phyloP scores from a whole-genome alignment of 176 grass and related monocot genomes.

The Carex pumila region DNA sequence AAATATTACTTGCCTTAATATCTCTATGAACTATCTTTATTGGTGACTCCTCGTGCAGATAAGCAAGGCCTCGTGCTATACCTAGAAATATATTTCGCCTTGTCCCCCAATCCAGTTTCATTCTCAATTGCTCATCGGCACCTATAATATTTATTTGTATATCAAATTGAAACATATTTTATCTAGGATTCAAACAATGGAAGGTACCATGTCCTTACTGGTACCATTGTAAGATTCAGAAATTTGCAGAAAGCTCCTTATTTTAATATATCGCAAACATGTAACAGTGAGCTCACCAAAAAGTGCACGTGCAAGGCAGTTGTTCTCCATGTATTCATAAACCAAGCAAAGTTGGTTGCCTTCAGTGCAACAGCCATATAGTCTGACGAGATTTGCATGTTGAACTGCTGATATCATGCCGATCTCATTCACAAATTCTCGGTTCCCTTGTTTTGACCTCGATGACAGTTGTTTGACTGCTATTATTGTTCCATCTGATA shows the following conservation, averaged over 20 bases:
- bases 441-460: slow-evolving; percentile 75
- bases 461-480: slow-evolving; percentile 81
- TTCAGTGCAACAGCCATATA: slow-evolving; percentile 74
- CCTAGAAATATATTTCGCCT: slow-evolving; percentile 79
- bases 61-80: slow-evolving; percentile 77
- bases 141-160: background rate
- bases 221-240: background rate
- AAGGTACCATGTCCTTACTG: slow-evolving; percentile 2
- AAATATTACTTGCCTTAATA: slow-evolving; percentile 96
- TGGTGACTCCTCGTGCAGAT: slow-evolving; percentile 77
- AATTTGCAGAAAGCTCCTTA: background rate
- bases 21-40: slow-evolving; percentile 94
- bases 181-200: background rate
- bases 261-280: background rate
- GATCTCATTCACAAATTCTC: slow-evolving; percentile 81
- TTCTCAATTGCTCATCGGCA: slow-evolving; percentile 37
- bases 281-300: slow-evolving; percentile 40
- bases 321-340: slow-evolving; percentile 89
- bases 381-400: slow-evolving; percentile 70
- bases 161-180: slow-evolving; percentile 15
- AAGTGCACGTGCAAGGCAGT: slow-evolving; percentile 66
- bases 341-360: slow-evolving; percentile 64
- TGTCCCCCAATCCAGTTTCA: slow-evolving; percentile 68
- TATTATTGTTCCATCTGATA: slow-evolving; percentile 71
- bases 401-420: slow-evolving; percentile 74